Percentiles rank a stretch among this genome's conserved stretches.
These are phyloP conservation scores for Capsicum baccatum DNA, from an alignment of 257 asterid genomes.

Conservation along the genomic window DNA sequence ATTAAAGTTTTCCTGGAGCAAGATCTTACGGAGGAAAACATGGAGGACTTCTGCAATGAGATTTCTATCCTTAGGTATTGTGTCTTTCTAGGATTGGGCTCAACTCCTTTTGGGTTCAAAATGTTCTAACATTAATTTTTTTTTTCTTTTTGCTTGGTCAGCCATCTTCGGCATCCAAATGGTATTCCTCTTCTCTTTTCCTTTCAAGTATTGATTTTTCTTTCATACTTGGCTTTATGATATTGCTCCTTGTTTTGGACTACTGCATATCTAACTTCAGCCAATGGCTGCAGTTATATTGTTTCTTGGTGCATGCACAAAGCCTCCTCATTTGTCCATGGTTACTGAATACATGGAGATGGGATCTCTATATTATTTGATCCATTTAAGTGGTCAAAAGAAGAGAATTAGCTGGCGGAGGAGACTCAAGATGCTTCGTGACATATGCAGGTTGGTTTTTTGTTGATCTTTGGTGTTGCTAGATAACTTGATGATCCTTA, in stretches of 20 bases:
- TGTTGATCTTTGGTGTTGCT: constrained; percentile 22
- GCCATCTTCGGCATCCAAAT: constrained; percentile 99
- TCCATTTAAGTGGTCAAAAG: constrained; percentile 93
- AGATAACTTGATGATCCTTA: constrained; percentile 20
- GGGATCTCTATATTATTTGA: constrained; percentile 90
- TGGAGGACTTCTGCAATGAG: constrained; percentile 99
- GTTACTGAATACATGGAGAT: constrained; percentile 97
- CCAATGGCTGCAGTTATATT: constrained; percentile 69
- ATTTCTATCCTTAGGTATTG: constrained; percentile 88
- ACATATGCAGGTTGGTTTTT: constrained; percentile 88
- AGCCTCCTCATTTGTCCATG: constrained; percentile 92
- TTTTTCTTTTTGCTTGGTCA: constrained; percentile 49
- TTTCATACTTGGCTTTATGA: constrained; percentile 21
- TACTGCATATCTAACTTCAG: constrained; percentile 9
- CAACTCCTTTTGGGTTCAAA: constrained; percentile 31
- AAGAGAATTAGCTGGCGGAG: constrained; percentile 89
- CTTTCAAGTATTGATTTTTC: constrained; percentile 14
- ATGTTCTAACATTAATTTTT: constrained; percentile 45
- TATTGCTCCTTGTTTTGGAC: neutral
- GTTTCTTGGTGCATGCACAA: constrained; percentile 97
- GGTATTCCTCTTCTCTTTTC: constrained; percentile 61
- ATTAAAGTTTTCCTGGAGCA: constrained; percentile 97
- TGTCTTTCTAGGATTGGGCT: neutral
- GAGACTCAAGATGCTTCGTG: constrained; percentile 92
- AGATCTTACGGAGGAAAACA: constrained; percentile 97